Base-by-base conservation (phyloP, 306 rosid species). In the Ormosia semicastrata region DNA sequence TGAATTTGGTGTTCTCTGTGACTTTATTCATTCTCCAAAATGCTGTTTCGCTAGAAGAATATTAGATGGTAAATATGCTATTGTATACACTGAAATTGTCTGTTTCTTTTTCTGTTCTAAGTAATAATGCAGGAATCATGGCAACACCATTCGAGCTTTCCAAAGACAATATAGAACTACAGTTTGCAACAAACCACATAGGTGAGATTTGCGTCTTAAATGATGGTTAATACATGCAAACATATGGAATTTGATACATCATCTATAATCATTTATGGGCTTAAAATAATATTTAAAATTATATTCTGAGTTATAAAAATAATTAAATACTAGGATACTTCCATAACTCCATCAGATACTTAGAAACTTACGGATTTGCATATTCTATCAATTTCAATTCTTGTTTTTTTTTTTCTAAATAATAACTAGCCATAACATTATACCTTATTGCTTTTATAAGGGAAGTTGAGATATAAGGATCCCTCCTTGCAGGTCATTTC, bases 101-200 rank as follows among this genome's bases (percentile, higher is more conserved):
- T 80, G 36, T 30, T 78, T 66, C 41, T 50, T 66, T 56, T 73
- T 4, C 5, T 24, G 10, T 75, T 68, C 70, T 74, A 86, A 90
- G 98, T 82, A 94, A 94, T 75, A 91, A 93, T 86, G 93, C 97
- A 84, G 97, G 97, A 87, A 77, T 90, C 56, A 90, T 91, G 96
- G 94, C 94, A 47, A 83, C 89, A 18, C 92, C 93, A 3, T 93
- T 88, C 87, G 66, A 36, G 82, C 94, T 90, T 82, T 93, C 97
- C 59, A 86, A 86, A 74, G 97, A 93, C 82, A 86, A 86, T 40
- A 88, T 90, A 80, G 98, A 93, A 79, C 83, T 90, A 77, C 94
- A 91, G 62, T 90, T 93, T 81, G 98, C 94, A 3, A 93, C 94
- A 47, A 94, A 91, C 76, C 94, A 94, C 68, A 1, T 88, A 17